Percentiles rank a stretch among this genome's conserved stretches.
These are phyloP conservation scores for Boletus sp. DNA, from an alignment of 1,284 basidiomycete genomes.

Conservation along the genomic window DNA sequence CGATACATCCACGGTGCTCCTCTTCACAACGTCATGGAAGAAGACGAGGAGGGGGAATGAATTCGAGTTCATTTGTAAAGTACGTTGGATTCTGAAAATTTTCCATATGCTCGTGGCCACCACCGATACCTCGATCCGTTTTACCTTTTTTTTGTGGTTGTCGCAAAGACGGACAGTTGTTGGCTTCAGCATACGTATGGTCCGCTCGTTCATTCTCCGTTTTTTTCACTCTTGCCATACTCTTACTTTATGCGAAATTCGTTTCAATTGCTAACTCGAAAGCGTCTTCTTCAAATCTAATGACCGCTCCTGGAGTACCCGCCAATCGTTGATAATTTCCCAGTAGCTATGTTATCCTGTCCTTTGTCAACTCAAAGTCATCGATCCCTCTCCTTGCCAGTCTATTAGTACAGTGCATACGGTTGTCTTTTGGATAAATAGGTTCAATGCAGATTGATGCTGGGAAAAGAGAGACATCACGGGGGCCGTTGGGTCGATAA, in stretches of 20 bases:
- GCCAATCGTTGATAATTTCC: conserved; percentile 26
- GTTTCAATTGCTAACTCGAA: conserved; percentile 19
- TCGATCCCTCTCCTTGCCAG: neutral
- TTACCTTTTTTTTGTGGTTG: conserved; percentile 5
- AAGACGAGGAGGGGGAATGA: conserved; percentile 68
- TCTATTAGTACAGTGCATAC: conserved; percentile 22
- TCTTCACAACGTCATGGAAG: conserved; percentile 79
- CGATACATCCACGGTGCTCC: conserved; percentile 85
- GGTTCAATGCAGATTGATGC: conserved; percentile 1
- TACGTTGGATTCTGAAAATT: conserved; percentile 17
- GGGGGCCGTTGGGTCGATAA: conserved; percentile 6
- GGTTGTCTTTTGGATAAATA: conserved; percentile 17
- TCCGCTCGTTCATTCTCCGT: conserved; percentile 10
- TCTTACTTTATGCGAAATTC: conserved; percentile 6
- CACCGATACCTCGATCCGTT: conserved; percentile 28
- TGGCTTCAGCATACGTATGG: conserved; percentile 2
- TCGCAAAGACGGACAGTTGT: conserved; percentile 16
- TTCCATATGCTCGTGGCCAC: conserved; percentile 18
- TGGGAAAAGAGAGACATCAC: conserved; percentile 8
- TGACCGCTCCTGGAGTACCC: conserved; percentile 18
- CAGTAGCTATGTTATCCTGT: conserved; percentile 22
- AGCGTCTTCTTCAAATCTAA: conserved; percentile 18
- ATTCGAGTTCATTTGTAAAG: conserved; percentile 18
- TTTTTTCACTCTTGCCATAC: neutral
- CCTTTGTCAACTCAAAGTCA: conserved; percentile 10